These are phyloP conservation scores for Antitrichia curtipendula DNA, from an alignment of 225 moss, liverwort and hornwort species.

Conservation along the genomic window DNA sequence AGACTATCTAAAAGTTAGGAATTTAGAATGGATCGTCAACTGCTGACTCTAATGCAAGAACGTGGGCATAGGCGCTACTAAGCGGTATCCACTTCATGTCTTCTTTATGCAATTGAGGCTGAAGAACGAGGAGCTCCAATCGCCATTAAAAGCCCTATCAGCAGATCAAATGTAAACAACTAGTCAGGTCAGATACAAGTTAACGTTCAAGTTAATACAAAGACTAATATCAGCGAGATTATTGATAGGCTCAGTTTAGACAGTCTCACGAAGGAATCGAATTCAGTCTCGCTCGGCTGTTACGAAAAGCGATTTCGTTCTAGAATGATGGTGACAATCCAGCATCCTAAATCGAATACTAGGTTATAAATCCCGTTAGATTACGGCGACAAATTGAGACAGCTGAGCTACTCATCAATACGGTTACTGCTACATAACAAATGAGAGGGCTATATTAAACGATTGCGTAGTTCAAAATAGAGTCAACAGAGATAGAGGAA, in stretches of 20 bases:
- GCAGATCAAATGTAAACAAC: neutral
- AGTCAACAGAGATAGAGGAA: neutral
- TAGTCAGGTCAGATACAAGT: neutral
- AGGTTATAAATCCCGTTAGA: neutral
- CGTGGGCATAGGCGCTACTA: neutral
- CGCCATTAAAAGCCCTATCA: neutral
- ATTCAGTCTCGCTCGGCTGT: neutral
- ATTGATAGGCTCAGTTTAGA: neutral
- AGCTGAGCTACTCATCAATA: neutral
- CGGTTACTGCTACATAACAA: neutral
- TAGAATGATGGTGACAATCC: neutral
- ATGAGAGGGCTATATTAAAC: neutral
- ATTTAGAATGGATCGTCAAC: neutral
- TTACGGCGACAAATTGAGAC: neutral
- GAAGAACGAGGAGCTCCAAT: neutral
- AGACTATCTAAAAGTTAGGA: neutral
- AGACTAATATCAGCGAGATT: neutral
- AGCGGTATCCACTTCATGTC: neutral
- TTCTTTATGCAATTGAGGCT: neutral
- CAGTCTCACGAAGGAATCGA: neutral
- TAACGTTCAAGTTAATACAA: neutral
- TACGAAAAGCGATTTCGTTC: neutral
- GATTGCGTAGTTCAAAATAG: neutral
- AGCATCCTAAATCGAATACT: neutral
- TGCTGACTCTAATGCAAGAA: neutral